Evolutionary conservation across 805 yeast species (phyloP).

Genomic region (Teunomyces kruisii): DNA sequence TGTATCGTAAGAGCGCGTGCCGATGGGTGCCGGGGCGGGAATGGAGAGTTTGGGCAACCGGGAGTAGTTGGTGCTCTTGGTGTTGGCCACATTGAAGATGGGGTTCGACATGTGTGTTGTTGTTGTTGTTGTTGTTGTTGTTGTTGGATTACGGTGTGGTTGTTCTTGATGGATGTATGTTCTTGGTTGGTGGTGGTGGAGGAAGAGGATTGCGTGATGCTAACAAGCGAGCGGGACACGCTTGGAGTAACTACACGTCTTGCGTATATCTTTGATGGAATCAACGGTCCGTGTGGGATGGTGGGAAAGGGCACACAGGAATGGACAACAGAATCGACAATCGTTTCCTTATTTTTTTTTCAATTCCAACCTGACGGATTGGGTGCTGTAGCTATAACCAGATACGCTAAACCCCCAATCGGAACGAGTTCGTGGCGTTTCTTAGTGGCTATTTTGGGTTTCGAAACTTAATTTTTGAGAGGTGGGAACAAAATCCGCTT

Average conservation of each 20-base stretch:
- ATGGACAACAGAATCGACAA: not conserved
- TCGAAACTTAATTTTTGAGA: not conserved
- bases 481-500: not conserved
- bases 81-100: slow-evolving; percentile 36
- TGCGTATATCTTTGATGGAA: too few species aligned
- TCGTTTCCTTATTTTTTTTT: too few species aligned
- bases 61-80: slow-evolving; percentile 19
- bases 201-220: too few species aligned
- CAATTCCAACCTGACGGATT: not conserved
- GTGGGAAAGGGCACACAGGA: not conserved
- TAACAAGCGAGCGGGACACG: too few species aligned
- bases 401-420: not conserved
- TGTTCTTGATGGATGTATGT: too few species aligned
- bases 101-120: slow-evolving; percentile 25
- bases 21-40: slow-evolving; percentile 22
- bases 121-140: too few species aligned
- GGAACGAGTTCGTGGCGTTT: not conserved
- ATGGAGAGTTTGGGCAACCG: slow-evolving; percentile 28
- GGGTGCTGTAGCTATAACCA: not conserved
- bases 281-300: not conserved
- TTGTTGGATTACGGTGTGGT: too few species aligned
- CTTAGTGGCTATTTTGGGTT: not conserved
- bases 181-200: too few species aligned
- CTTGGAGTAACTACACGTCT: too few species aligned
- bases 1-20: not conserved